A percentile compares a stretch with the other conserved stretches of the same genome.
These are phyloP conservation scores for Syzygium grande DNA, from an alignment of 345 rosid genomes.

Conservation along the genomic window DNA sequence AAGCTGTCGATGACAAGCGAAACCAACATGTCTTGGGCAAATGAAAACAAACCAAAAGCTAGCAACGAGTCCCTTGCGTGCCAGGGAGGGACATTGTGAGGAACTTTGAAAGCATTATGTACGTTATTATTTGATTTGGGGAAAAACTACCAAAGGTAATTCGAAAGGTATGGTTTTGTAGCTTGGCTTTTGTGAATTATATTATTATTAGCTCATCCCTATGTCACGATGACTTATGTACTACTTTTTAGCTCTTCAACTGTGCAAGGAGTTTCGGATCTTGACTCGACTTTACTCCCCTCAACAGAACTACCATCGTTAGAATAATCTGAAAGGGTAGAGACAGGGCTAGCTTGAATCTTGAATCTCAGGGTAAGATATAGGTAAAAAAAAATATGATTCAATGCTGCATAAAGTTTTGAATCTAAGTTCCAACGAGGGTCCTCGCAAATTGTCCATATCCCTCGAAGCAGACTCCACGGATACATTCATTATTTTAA, in stretches of 20 bases:
- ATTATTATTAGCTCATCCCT: not conserved
- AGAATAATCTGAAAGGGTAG: not conserved
- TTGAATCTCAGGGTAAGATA: not conserved
- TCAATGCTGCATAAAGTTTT: not conserved
- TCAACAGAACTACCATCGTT: not conserved
- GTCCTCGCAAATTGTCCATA: too few relatives aligned
- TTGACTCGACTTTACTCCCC: not conserved
- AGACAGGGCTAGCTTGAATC: not conserved
- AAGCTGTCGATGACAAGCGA: not conserved
- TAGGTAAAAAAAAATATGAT: not conserved
- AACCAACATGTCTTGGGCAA: not conserved
- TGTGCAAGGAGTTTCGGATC: not conserved
- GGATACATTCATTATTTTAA: too few relatives aligned
- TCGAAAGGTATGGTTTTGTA: not conserved
- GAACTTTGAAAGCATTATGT: not conserved
- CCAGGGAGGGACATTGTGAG: not conserved
- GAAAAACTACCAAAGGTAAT: not conserved
- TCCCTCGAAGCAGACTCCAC: too few relatives aligned
- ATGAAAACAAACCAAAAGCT: not conserved
- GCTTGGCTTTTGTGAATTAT: not conserved
- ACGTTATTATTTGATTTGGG: not conserved
- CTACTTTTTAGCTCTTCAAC: not conserved
- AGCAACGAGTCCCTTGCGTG: not conserved
- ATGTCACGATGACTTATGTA: not conserved
- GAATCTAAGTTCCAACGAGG: not conserved